Percentiles rank a stretch among this genome's conserved stretches.
These are phyloP conservation scores for Agapanthus africanus DNA, from an alignment of 106 monocot genomes.

Conservation along the genomic window DNA sequence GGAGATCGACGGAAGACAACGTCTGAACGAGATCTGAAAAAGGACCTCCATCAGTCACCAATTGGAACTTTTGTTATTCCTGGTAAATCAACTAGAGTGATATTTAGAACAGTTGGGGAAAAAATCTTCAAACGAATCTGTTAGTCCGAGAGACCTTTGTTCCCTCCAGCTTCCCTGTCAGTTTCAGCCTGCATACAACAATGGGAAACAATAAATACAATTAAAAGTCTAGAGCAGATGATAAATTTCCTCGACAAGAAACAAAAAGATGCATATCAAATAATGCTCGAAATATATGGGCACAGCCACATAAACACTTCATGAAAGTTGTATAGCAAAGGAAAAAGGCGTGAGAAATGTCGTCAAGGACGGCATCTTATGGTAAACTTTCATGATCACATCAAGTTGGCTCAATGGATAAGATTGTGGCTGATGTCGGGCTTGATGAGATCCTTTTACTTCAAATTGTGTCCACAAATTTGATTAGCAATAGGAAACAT, in stretches of 20 bases:
- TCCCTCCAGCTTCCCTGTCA: slow-evolving; percentile 83
- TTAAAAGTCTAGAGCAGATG: neutral
- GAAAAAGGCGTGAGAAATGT: neutral
- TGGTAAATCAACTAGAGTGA: slow-evolving; percentile 89
- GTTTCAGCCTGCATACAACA: slow-evolving; percentile 81
- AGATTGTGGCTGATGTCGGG: neutral
- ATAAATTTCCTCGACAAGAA: neutral
- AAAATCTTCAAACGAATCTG: slow-evolving; percentile 88
- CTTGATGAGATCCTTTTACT: neutral
- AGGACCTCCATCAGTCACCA: too few species aligned
- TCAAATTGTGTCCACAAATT: neutral
- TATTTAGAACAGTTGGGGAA: slow-evolving; percentile 94
- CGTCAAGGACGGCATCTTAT: neutral
- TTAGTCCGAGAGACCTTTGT: slow-evolving; percentile 92
- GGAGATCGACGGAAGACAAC: too few species aligned
- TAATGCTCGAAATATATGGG: neutral
- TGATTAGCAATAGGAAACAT: neutral
- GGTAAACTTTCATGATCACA: slow-evolving; percentile 2
- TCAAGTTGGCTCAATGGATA: neutral
- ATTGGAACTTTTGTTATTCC: slow-evolving; percentile 98
- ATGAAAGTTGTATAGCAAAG: neutral
- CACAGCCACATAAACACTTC: neutral
- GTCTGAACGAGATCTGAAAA: too few species aligned
- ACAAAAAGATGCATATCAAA: neutral
- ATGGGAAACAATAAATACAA: too few species aligned